phyloP scores from a whole-genome alignment of 2,329 filamentous ascomycete genomes.

The Aureobasidium pullulans region DNA sequence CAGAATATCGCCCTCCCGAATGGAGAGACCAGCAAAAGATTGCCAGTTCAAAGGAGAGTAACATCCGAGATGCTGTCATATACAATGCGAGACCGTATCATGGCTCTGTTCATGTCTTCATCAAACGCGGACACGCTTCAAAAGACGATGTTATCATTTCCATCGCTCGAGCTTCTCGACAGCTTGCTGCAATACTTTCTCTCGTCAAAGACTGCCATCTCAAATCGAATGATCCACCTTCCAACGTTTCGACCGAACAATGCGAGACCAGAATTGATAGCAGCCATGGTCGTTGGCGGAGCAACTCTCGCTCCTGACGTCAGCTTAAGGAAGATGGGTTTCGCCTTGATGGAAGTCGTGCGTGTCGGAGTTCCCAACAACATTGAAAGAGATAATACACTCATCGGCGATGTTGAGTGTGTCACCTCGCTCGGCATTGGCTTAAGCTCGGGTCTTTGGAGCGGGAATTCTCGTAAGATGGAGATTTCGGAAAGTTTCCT shows the following conservation, averaged over 20 bases:
- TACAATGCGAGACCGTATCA: conserved; percentile 48
- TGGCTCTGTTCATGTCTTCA: conserved; percentile 56
- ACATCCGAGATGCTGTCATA: conserved; percentile 35
- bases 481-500: conserved; percentile 53
- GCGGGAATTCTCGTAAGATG: conserved; percentile 52
- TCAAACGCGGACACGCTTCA: conserved; percentile 46
- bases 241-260: conserved; percentile 51
- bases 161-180: conserved; percentile 53
- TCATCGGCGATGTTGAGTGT: conserved; percentile 45
- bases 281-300: conserved; percentile 53
- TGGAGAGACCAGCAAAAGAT: conserved; percentile 24
- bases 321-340: conserved; percentile 54
- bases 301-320: conserved; percentile 51
- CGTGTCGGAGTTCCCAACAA: conserved; percentile 31
- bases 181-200: conserved; percentile 55
- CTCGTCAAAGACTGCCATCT: conserved; percentile 26
- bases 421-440: conserved; percentile 45
- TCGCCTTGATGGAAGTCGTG: conserved; percentile 43
- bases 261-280: conserved; percentile 53
- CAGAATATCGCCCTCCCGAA: conserved; percentile 34
- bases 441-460: conserved; percentile 51
- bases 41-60: conserved; percentile 34
- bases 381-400: conserved; percentile 44
- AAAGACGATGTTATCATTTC: conserved; percentile 53
- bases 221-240: conserved; percentile 55